Evolutionary conservation across 2,329 filamentous ascomycete species (phyloP), one percentile per base, ranked within the genome.

Genomic region (Aspergillus felis): DNA sequence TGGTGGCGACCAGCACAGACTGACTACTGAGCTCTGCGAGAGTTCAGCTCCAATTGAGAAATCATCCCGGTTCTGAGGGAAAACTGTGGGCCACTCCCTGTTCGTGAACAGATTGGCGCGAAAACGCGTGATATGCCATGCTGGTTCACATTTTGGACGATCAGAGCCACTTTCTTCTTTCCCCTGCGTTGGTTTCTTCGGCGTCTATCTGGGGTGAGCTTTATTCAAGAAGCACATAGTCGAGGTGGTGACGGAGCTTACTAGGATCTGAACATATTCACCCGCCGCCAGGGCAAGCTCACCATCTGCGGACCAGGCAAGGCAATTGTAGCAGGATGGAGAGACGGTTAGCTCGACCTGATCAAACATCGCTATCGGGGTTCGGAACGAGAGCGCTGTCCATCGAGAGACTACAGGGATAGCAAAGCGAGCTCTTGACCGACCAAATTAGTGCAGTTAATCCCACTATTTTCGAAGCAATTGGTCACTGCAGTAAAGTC

Each of bases 31-130:
- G 58, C 81, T 81, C 2, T 72, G 65, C 0, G 84, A 86, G 53
- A 84, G 79, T 64, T 87, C 84, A 60, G 84, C 82, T 2, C 83
- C 84, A 25, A 86, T 66, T 0, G 84, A 86, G 64, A 82, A 83
- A 20, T 76, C 71, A 14, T 74, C 64, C 29, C 79, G 74, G 12
- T 76, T 72, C 17, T 79, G 75, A 9, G 82, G 79, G 10, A 78
- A 68, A 52, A 78, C 76, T n/a, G 61, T 61, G 0, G 76, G 70
- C 76, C 78, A 79, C 65, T 87, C 84, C 6, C 73, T 68, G 10
- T 71, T 66, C 1, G 79, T 81, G 67, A 86, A 87, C 54, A 76
- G 66, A 61, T 83, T 83, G 54, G 76, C 77, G 47, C 76, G 75
- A 55, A 87, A 70, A 50, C 74, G 73, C 41, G 64, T 71, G 14